These are phyloP conservation scores for Capsicum chinense DNA, from an alignment of 257 asterid genomes.

Conservation along the genomic window DNA sequence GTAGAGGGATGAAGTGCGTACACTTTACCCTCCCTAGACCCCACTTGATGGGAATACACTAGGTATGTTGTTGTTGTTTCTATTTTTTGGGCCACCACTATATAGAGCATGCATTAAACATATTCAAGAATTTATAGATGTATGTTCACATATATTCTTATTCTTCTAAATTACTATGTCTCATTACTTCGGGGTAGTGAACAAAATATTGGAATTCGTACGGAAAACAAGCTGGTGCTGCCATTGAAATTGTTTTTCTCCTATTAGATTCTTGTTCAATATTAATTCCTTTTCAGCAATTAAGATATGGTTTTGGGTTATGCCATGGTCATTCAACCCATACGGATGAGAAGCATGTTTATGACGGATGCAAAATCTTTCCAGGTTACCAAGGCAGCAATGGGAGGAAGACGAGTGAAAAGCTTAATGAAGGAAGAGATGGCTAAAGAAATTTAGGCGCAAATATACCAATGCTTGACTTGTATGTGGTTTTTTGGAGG, in stretches of 20 bases:
- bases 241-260: slow-evolving; percentile 2
- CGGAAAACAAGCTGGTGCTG: background rate
- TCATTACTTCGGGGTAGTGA: background rate
- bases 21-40: too few relatives aligned
- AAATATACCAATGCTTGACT: background rate
- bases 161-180: background rate
- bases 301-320: background rate
- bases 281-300: background rate
- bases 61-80: too few relatives aligned
- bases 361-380: background rate
- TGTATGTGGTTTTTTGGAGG: background rate
- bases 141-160: background rate
- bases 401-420: background rate
- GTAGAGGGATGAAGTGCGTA: too few relatives aligned
- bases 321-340: background rate
- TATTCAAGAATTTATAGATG: background rate
- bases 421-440: slow-evolving; percentile 11
- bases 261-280: background rate
- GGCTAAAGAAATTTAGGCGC: slow-evolving; percentile 11
- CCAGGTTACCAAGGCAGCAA: background rate
- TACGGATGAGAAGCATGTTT: background rate
- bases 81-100: background rate
- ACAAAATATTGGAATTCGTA: background rate
- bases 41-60: too few relatives aligned
- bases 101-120: background rate